Conservation (phyloP, 768 basidiomycete genomes). For the Lactarius hatsudake region DNA sequence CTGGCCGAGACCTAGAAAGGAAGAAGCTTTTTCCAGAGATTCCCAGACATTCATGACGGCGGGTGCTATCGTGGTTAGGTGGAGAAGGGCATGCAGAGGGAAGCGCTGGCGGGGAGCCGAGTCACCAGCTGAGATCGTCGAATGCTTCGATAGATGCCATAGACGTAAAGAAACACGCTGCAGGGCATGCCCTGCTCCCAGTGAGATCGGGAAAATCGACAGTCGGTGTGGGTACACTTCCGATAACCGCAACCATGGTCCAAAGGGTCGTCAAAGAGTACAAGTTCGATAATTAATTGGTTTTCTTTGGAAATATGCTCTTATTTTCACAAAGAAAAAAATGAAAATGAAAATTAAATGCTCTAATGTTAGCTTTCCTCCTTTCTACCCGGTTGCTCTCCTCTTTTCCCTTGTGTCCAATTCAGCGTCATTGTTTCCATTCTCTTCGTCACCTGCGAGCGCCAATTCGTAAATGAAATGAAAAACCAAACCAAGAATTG, state of each 20-base stretch:
- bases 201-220: conserved; percentile 22
- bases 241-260: neutral
- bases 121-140: conserved; percentile 21
- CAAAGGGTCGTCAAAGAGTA: neutral
- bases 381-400: conserved; percentile 45
- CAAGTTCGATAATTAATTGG: neutral
- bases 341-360: neutral
- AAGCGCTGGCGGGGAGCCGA: conserved; percentile 19
- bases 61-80: conserved; percentile 9
- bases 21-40: conserved; percentile 19
- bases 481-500: conserved; percentile 29
- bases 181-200: conserved; percentile 19
- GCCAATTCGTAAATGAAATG: conserved; percentile 16
- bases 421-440: conserved; percentile 34
- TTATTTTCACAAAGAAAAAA: neutral
- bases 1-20: conserved; percentile 21
- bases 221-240: conserved; percentile 7
- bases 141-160: conserved; percentile 18
- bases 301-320: neutral
- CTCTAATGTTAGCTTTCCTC: neutral
- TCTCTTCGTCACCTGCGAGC: conserved; percentile 28
- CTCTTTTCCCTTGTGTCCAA: conserved; percentile 42
- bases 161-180: conserved; percentile 26
- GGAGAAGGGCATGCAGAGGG: neutral
- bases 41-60: conserved; percentile 2